Evolutionary conservation across 192 early-diverging fungal genomes (phyloP).

Genomic region (Phycomyces blakesleeanus): DNA sequence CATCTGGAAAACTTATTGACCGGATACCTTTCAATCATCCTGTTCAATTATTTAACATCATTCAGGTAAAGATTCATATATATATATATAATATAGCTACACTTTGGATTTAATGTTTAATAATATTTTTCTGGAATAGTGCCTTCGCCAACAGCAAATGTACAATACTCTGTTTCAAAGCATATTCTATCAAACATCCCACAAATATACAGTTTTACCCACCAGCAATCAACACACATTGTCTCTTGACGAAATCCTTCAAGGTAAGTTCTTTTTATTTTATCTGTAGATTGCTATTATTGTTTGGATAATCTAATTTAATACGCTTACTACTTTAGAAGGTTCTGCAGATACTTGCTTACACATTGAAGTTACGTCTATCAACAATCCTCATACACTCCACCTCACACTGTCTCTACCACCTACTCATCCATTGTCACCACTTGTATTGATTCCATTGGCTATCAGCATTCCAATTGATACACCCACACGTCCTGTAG

Average conservation of each 20-base stretch:
- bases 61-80: no score
- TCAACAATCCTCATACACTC: slow-evolving; percentile 21
- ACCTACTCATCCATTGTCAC: slow-evolving; percentile 4
- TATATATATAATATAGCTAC: background rate
- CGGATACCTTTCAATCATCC: slow-evolving; percentile 34
- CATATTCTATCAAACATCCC: slow-evolving; percentile 19
- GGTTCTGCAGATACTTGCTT: slow-evolving; percentile 8
- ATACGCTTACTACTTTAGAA: slow-evolving; percentile 4
- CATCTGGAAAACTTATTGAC: slow-evolving; percentile 23
- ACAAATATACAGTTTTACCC: background rate
- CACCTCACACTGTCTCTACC: slow-evolving; percentile 22
- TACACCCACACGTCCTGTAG: slow-evolving; percentile 9
- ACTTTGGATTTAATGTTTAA: background rate
- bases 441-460: slow-evolving; percentile 13
- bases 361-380: slow-evolving; percentile 14
- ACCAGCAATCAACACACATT: background rate
- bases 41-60: slow-evolving; percentile 26
- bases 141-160: slow-evolving; percentile 32
- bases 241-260: slow-evolving; percentile 23
- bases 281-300: background rate
- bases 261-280: slow-evolving; percentile 14
- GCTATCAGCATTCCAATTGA: slow-evolving; percentile 16
- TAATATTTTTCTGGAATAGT: background rate
- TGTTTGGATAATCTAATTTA: no score
- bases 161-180: slow-evolving; percentile 30